These are phyloP conservation scores for Podaxis sp. DNA, from an alignment of 768 basidiomycete species.

Conservation along the genomic window DNA sequence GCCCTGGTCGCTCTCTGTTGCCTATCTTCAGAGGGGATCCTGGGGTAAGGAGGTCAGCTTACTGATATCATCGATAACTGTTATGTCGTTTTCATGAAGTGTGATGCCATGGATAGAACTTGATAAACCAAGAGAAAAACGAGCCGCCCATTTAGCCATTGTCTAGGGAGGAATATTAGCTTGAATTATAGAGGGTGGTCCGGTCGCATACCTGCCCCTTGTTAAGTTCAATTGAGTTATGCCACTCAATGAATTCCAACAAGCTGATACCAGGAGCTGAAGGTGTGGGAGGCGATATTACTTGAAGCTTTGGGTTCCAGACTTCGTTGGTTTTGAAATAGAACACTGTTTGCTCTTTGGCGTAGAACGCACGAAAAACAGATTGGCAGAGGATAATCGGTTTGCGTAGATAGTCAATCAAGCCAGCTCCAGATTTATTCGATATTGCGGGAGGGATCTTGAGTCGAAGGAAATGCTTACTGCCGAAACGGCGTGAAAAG, in stretches of 20 bases:
- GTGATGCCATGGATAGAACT: slow-evolving; percentile 56
- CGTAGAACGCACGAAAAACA: slow-evolving; percentile 57
- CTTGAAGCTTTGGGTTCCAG: slow-evolving; percentile 14
- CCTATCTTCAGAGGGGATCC: background rate
- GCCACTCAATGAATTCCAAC: slow-evolving; percentile 47
- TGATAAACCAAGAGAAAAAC: slow-evolving; percentile 57
- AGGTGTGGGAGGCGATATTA: slow-evolving; percentile 15
- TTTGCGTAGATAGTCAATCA: slow-evolving; percentile 39
- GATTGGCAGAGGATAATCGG: slow-evolving; percentile 49
- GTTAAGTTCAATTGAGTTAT: slow-evolving; percentile 48
- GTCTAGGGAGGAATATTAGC: slow-evolving; percentile 28
- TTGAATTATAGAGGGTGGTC: background rate
- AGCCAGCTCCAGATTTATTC: slow-evolving; percentile 23
- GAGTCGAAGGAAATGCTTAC: slow-evolving; percentile 50
- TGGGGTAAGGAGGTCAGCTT: slow-evolving; percentile 14
- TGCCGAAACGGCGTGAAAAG: slow-evolving; percentile 59
- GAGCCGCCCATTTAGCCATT: slow-evolving; percentile 62
- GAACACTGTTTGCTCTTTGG: slow-evolving; percentile 56
- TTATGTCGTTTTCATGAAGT: slow-evolving; percentile 33
- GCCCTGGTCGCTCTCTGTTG: slow-evolving; percentile 22
- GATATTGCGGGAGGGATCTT: slow-evolving; percentile 33
- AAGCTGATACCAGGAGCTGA: slow-evolving; percentile 29
- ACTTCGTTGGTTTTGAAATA: slow-evolving; percentile 50
- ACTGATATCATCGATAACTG: slow-evolving; percentile 45
- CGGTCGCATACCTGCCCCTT: slow-evolving; percentile 37